Evolutionary conservation across 768 basidiomycete species (phyloP).

Genomic region (Russula ochroleuca): DNA sequence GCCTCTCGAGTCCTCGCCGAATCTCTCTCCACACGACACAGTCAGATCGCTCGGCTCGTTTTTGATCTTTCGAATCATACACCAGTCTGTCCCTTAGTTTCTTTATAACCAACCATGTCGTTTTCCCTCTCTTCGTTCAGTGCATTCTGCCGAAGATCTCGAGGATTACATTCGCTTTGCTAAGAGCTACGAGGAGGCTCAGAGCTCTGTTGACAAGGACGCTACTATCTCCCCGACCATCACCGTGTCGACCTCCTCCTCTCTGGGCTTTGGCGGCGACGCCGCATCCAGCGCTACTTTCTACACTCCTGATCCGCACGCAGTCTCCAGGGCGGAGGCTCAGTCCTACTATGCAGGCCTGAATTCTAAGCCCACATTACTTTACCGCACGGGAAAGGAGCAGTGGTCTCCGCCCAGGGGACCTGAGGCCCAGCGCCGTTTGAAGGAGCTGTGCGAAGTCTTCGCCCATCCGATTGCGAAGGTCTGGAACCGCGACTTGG

Average conservation of each 20-base stretch:
- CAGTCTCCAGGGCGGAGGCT: constrained; percentile 10
- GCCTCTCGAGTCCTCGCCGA: too few species aligned
- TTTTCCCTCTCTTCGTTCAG: not conserved
- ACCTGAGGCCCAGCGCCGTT: constrained; percentile 23
- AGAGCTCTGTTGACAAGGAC: not conserved
- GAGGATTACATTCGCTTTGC: not conserved
- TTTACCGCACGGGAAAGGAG: constrained; percentile 33
- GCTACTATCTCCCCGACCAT: not conserved
- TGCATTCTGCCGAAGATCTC: not conserved
- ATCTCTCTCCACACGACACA: too few species aligned
- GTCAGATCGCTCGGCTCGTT: too few species aligned
- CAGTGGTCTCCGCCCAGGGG: constrained; percentile 27
- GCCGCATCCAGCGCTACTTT: not conserved
- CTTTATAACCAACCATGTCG: too few species aligned
- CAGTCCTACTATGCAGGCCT: constrained; percentile 34
- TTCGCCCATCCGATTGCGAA: constrained; percentile 35
- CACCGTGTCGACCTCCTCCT: not conserved
- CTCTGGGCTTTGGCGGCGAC: not conserved
- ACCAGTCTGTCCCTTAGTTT: too few species aligned
- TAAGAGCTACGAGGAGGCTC: not conserved
- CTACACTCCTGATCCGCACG: too few species aligned
- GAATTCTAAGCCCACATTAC: constrained; percentile 30
- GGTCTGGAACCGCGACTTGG: constrained; percentile 35
- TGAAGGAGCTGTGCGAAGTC: constrained; percentile 35
- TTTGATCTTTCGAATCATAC: too few species aligned